A percentile compares a stretch with the other conserved stretches of the same genome.
Conservation (phyloP, 345 rosid species). For the Salix purpurea region DNA sequence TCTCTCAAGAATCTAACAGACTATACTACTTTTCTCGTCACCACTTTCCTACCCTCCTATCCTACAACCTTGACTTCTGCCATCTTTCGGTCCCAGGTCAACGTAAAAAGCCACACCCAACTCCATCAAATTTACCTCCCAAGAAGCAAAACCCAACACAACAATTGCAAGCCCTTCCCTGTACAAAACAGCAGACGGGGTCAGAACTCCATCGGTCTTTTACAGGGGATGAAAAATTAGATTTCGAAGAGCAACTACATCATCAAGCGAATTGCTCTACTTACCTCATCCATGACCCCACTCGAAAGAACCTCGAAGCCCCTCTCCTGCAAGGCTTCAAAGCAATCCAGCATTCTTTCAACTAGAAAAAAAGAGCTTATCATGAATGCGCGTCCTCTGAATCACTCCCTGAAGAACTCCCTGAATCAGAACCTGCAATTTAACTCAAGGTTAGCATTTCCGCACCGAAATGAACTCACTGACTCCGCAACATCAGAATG, state of each 20-base stretch:
- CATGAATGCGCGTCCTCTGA: conserved; percentile 33
- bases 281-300: conserved; percentile 11
- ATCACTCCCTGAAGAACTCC: conserved; percentile 38
- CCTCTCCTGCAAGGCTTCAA: background rate
- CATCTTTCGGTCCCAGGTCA: background rate
- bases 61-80: conserved; percentile 10
- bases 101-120: background rate
- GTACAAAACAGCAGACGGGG: conserved; percentile 2
- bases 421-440: conserved; percentile 33
- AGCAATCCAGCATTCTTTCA: background rate
- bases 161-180: conserved; percentile 20
- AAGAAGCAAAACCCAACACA: conserved; percentile 11
- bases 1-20: conserved; percentile 5
- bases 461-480: background rate
- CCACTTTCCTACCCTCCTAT: conserved; percentile 18
- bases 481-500: background rate
- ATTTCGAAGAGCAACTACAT: background rate
- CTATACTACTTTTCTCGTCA: background rate
- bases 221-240: background rate
- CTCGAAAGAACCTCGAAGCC: background rate
- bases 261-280: background rate
- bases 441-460: background rate
- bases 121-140: background rate
- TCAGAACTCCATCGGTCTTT: background rate
- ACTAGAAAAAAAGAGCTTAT: background rate